Percentiles rank a stretch among this genome's conserved stretches.
phyloP scores from a whole-genome alignment of 2,329 filamentous ascomycete genomes.

The Stagonosporopsis cucurbitacearum region DNA sequence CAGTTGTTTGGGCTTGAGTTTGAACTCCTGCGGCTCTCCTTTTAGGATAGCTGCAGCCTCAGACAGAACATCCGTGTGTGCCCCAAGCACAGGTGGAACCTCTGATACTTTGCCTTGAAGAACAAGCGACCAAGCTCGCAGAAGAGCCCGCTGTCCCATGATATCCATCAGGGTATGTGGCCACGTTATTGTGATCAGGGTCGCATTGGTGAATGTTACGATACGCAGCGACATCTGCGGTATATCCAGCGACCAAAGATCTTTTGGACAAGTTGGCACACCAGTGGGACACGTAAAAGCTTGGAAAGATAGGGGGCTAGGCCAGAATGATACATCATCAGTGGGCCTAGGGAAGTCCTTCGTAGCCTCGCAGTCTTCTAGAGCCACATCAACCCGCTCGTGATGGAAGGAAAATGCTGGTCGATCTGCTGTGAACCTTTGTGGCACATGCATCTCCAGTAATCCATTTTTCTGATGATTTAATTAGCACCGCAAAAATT shows the following conservation, averaged over 20 bases:
- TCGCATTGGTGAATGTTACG: constrained; percentile 58
- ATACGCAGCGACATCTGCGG: constrained; percentile 59
- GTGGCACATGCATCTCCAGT: not conserved
- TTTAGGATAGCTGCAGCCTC: not conserved
- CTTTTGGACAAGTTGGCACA: not conserved
- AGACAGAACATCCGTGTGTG: not conserved
- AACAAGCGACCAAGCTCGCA: constrained; percentile 57
- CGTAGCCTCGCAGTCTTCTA: not conserved
- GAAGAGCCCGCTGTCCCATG: constrained; percentile 52
- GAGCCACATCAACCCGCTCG: not conserved
- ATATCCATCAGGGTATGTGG: constrained; percentile 59
- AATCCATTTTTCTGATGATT: not conserved
- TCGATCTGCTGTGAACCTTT: not conserved
- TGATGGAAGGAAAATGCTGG: not conserved
- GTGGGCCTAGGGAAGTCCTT: not conserved
- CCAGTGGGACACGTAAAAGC: not conserved
- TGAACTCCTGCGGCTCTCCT: not conserved
- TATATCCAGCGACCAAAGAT: constrained; percentile 36
- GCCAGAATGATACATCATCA: not conserved
- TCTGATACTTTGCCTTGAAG: constrained; percentile 54
- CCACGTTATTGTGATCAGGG: constrained; percentile 56
- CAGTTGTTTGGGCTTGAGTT: not conserved
- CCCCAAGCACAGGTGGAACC: constrained; percentile 39
- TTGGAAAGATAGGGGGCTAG: not conserved
- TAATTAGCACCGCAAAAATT: not conserved